Base-by-base conservation (phyloP, 23 red algal genomes). In the Chondrus crispus region DNA sequence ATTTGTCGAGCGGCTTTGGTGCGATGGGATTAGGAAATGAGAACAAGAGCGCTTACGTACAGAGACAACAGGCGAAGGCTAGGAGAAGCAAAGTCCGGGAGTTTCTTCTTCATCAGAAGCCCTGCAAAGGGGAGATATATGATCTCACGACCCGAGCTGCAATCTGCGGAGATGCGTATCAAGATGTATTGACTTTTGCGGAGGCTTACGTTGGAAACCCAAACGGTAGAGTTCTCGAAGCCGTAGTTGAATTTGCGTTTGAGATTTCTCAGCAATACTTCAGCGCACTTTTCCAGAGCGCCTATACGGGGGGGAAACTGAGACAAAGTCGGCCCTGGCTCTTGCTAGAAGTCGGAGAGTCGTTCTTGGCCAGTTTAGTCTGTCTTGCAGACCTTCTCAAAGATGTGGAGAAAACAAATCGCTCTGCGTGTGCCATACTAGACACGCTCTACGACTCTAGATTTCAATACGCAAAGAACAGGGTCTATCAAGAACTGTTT, bases 111-210 rank as follows among this genome's bases (percentile, higher is more conserved):
- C 57, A 42, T 3, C 42, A 60, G 24, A 49, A 38, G 45, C 28
- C 24, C 16, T 58, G 44, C 3, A 22, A 86, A 19, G 82, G 70
- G 12, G 62, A 86, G 40, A 62, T 86, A 54, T 69, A 55, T 50
- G 82, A 86, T 43, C 29, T 86, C 3, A 86, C 63, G 45, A 68
- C 53, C 28, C 53, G 82, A 22, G 66, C 82, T 35, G 62, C 46
- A 48, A 55, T 46, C 28, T 86, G 60, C 35, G 82, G 82, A 6
- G 82, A 55, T 49, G 32, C 70, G 41, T 86, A 69, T 40, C 82
- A 72, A 20, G 82, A 86, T 48, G 38, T 86, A 16, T 46, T 86
- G 6, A 69, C 82, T 26, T 86, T 86, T 86, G 53, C 82, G 3
- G 62, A 71, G 3, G 82, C 62, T 4, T 86, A 86, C 52, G 62